Percentiles rank a stretch among this genome's conserved stretches.
Conservation (phyloP, 371 early-diverging fungal genomes). For the Gilbertella persicaria region DNA sequence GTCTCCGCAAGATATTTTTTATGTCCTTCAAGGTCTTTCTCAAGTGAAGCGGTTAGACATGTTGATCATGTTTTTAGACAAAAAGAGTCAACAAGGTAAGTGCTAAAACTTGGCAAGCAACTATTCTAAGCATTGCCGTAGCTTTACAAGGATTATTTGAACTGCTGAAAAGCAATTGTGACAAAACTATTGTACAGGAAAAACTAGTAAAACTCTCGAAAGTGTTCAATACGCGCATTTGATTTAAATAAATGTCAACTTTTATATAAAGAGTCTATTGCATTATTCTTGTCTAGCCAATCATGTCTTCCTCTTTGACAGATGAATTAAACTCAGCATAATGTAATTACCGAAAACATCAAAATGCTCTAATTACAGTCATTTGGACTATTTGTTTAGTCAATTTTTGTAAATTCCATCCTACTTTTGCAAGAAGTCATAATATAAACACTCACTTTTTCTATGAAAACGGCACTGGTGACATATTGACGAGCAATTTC, state of each 20-base stretch:
- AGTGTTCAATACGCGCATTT: background rate
- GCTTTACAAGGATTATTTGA: slow-evolving; percentile 7
- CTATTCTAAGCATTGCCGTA: background rate
- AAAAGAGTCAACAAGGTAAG: slow-evolving; percentile 58
- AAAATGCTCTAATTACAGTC: too few species aligned
- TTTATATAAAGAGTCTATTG: too few species aligned
- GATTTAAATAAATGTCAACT: background rate
- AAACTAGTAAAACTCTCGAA: slow-evolving; percentile 2
- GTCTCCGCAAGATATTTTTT: slow-evolving; percentile 36
- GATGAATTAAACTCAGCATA: too few species aligned
- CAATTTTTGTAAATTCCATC: too few species aligned
- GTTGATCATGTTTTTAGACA: slow-evolving; percentile 66
- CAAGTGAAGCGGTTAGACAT: slow-evolving; percentile 67
- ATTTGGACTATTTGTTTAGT: too few species aligned
- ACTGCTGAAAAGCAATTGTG: background rate
- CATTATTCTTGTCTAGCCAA: too few species aligned
- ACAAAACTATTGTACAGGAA: background rate
- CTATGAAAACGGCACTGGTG: slow-evolving; percentile 15
- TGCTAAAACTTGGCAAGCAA: background rate
- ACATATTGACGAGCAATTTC: slow-evolving; percentile 13
- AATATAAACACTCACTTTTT: too few species aligned
- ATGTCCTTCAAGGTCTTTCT: slow-evolving; percentile 49
- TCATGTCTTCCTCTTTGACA: too few species aligned
- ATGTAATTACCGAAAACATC: too few species aligned
- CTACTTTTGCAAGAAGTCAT: too few species aligned